These are phyloP conservation scores for Parasitella parasitica DNA, from an alignment of 371 early-diverging fungal species.

Conservation along the genomic window DNA sequence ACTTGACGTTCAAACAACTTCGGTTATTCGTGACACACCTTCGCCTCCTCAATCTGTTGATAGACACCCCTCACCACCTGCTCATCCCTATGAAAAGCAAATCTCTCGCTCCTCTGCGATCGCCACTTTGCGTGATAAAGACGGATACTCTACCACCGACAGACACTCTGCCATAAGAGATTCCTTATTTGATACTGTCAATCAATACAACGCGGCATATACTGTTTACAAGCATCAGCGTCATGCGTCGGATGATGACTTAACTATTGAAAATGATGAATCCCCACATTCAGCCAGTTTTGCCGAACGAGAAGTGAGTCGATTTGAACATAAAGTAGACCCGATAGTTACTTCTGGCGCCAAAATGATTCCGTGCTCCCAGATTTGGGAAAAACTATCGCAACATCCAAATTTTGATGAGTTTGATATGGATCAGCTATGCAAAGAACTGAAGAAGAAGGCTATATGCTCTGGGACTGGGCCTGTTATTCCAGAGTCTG, in stretches of 20 bases:
- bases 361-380: slow-evolving; percentile 35
- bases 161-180: background rate
- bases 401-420: slow-evolving; percentile 61
- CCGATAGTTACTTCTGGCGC: slow-evolving; percentile 6
- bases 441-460: slow-evolving; percentile 51
- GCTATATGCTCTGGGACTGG: slow-evolving; percentile 60
- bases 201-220: background rate
- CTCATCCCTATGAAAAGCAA: background rate
- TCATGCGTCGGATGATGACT: slow-evolving; percentile 3
- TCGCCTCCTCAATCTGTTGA: background rate
- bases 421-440: slow-evolving; percentile 37
- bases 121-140: background rate
- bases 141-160: background rate
- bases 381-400: slow-evolving; percentile 56
- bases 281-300: background rate
- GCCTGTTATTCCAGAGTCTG: slow-evolving; percentile 49
- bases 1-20: slow-evolving; percentile 11
- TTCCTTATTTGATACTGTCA: background rate
- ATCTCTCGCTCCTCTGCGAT: background rate
- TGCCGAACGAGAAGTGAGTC: slow-evolving; percentile 15
- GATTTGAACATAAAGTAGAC: slow-evolving; percentile 16
- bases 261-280: background rate
- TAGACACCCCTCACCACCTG: slow-evolving; percentile 2
- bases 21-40: background rate
- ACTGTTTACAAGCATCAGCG: background rate